A percentile compares a stretch with the other conserved stretches of the same genome.
Evolutionary conservation across 176 grass and related monocot species (phyloP).

Genomic region (Rhipidocladum racemiflorum): DNA sequence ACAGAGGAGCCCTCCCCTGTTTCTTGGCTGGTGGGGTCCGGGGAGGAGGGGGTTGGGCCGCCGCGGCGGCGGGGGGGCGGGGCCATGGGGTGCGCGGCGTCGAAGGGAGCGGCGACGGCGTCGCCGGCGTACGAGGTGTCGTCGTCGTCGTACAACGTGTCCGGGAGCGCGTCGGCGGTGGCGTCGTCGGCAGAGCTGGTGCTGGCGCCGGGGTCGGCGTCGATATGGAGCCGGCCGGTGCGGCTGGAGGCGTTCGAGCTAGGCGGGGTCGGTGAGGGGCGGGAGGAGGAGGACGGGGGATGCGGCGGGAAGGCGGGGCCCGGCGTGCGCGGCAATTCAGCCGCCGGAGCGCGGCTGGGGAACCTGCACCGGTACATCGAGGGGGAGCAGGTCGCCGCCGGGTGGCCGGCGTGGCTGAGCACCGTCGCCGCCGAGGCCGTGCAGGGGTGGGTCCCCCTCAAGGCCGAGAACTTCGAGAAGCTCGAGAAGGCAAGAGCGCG

Average conservation of each 20-base stretch:
- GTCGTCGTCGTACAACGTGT: slow-evolving; percentile 17
- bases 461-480: slow-evolving; percentile 79
- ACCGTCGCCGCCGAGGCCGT: slow-evolving; percentile 90
- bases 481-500: slow-evolving; percentile 59
- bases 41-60: background rate
- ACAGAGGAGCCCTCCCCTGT: slow-evolving; percentile 44
- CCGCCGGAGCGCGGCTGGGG: slow-evolving; percentile 13
- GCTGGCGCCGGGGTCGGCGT: slow-evolving; percentile 14
- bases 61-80: background rate
- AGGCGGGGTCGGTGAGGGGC: background rate
- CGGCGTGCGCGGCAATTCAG: background rate
- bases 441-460: slow-evolving; percentile 83
- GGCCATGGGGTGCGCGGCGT: slow-evolving; percentile 81
- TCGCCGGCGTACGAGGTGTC: slow-evolving; percentile 51
- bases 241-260: slow-evolving; percentile 11
- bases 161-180: slow-evolving; percentile 35
- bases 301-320: background rate
- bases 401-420: slow-evolving; percentile 90
- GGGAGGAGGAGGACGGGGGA: slow-evolving; percentile 1
- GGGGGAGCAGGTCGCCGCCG: slow-evolving; percentile 69
- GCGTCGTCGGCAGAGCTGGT: slow-evolving; percentile 15
- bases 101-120: slow-evolving; percentile 37
- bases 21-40: background rate
- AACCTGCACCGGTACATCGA: slow-evolving; percentile 47
- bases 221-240: slow-evolving; percentile 40